Base-by-base conservation (phyloP, 768 basidiomycete species). In the Vishniacozyma victoriae region DNA sequence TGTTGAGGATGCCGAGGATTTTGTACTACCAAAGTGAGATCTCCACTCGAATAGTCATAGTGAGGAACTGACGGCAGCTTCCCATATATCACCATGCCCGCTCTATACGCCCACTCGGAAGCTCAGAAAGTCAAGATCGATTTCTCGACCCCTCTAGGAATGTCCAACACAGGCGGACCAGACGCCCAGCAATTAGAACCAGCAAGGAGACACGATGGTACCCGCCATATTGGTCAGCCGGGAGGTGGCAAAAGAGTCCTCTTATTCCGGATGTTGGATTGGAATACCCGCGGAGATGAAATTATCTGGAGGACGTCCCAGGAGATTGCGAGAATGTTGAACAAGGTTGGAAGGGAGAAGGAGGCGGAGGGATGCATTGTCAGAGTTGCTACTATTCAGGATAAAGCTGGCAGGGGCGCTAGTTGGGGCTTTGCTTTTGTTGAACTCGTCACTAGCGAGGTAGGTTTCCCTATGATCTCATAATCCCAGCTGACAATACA, bases 341-440 rank as follows among this genome's bases (percentile, higher is more conserved):
- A 49, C 5, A 54, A 43, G 44, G 5, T 37, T 41, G 43, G 56
- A 15, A 29, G 45, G 53, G 55, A 63, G 16, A 82, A 81, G 69
- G 80, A 86, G 44, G 89, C 86, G 18, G 86, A 85, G 35, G 84
- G 82, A 67, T 87, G 88, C 23, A 87, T 96, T 82, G 82, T 81
- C 58, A 78, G 91, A 41, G 85, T 97, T 48, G 77, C 92, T 26
- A 77, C 93, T 44, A 84, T 93, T 72, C 87, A 88, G 70, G 91
- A 97, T 73, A 84, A 85, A 64, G 79, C 82, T 14, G 29, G 29
- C 29, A 33, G 9, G 9, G 46, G 16, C 5, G 87, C 87, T 0
- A 88, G 88, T 70, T 91, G 87, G 78, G 88, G 95, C 11, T 93
- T 92, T 67, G 83, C 86, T 0, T 97, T 99, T 65, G 86, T 95